phyloP scores from a whole-genome alignment of 176 grass and related monocot species.

The Musa beccarii region DNA sequence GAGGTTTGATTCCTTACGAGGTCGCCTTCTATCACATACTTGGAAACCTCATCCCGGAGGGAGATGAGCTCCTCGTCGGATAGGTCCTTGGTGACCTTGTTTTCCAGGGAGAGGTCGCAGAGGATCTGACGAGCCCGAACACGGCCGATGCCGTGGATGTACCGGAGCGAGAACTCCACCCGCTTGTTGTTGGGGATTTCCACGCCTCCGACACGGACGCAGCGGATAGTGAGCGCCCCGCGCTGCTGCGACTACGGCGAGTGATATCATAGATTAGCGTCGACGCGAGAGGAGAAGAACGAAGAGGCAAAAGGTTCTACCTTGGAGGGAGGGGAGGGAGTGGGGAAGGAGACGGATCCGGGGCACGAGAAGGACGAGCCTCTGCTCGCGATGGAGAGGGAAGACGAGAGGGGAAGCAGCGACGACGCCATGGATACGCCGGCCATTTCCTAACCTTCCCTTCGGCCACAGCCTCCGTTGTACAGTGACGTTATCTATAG shows the following conservation, averaged over 20 bases:
- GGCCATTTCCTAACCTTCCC: conserved; percentile 35
- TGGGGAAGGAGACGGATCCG: conserved; percentile 20
- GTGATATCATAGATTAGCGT: background rate
- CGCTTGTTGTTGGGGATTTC: no score
- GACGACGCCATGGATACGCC: conserved; percentile 42
- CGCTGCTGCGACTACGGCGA: background rate
- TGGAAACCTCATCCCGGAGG: conserved; percentile 80
- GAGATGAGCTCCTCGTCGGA: conserved; percentile 76
- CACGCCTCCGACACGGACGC: no score
- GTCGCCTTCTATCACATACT: conserved; percentile 97
- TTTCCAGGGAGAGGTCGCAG: conserved; percentile 37
- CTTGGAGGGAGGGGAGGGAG: conserved; percentile 18
- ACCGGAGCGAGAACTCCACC: conserved; percentile 87
- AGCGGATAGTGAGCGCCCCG: conserved; percentile 57
- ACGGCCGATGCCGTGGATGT: conserved; percentile 43
- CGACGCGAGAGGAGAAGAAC: background rate
- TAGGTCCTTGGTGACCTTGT: conserved; percentile 89
- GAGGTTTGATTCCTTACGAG: conserved; percentile 34
- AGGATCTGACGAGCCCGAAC: conserved; percentile 30
- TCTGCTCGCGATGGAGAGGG: conserved; percentile 36
- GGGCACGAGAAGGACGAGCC: background rate
- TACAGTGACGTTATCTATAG: no score
- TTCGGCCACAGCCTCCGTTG: background rate
- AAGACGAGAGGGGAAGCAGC: conserved; percentile 38
- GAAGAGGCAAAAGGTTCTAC: conserved; percentile 14